Conservation (phyloP, 495 filamentous ascomycete genomes). For the Penicillium angulare region DNA sequence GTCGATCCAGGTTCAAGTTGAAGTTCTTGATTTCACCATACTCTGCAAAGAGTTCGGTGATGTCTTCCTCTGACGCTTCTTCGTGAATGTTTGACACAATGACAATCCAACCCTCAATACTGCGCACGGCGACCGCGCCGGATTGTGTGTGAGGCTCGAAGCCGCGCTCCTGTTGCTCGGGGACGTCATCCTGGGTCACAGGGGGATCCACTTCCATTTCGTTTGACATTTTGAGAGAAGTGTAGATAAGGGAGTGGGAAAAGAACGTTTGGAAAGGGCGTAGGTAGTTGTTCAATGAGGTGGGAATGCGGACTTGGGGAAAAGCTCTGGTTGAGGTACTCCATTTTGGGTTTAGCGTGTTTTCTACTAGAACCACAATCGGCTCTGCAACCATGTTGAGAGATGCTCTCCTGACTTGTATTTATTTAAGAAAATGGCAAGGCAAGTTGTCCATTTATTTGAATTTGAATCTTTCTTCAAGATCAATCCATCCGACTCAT, state of each 20-base stretch:
- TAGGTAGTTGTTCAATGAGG: background rate
- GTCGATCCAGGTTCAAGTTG: conserved; percentile 88
- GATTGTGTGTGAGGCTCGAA: conserved; percentile 69
- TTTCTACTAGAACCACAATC: background rate
- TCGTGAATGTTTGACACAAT: conserved; percentile 97
- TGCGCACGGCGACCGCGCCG: conserved; percentile 88
- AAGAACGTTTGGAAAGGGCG: background rate
- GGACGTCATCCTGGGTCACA: conserved; percentile 42
- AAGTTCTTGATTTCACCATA: conserved; percentile 98
- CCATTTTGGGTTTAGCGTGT: conserved; percentile 7
- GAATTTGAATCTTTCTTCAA: too few relatives aligned
- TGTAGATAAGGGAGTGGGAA: background rate
- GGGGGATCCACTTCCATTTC: conserved; percentile 82
- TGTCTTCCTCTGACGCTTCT: conserved; percentile 93
- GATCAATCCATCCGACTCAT: background rate
- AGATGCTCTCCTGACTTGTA: too few relatives aligned
- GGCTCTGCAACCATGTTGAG: conserved; percentile 10
- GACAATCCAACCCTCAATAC: conserved; percentile 98
- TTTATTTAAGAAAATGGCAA: too few relatives aligned
- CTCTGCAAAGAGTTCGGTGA: conserved; percentile 92
- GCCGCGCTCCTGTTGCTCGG: conserved; percentile 50
- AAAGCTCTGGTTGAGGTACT: conserved; percentile 8
- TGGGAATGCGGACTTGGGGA: conserved; percentile 2
- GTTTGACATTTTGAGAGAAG: conserved; percentile 53
- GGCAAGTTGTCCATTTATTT: too few relatives aligned